These are phyloP conservation scores for Mytilinidion resinicola DNA, from an alignment of 495 filamentous ascomycete genomes.

Conservation along the genomic window DNA sequence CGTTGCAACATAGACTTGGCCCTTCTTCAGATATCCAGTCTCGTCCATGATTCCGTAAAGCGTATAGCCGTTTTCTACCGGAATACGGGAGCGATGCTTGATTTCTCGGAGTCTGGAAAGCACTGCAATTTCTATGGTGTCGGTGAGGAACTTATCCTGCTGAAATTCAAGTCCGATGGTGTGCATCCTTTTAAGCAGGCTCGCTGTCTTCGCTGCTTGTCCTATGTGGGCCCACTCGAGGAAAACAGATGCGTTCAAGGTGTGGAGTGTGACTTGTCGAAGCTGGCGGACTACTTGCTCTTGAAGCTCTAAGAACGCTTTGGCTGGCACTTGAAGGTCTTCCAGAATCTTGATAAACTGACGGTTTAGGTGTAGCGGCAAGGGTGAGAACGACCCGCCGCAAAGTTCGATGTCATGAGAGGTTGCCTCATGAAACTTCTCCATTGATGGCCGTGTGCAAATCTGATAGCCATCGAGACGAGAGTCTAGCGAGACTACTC, in stretches of 20 bases:
- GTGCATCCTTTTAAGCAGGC: constrained; percentile 51
- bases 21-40: constrained; percentile 59
- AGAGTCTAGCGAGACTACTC: constrained; percentile 63
- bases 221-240: constrained; percentile 52
- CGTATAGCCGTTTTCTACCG: constrained; percentile 58
- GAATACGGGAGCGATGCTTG: constrained; percentile 71
- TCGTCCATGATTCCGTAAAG: constrained; percentile 82
- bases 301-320: constrained; percentile 59
- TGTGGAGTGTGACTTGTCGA: constrained; percentile 46
- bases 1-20: constrained; percentile 52
- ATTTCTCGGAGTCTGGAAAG: constrained; percentile 60
- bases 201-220: constrained; percentile 47
- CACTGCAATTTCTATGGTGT: constrained; percentile 57
- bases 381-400: constrained; percentile 54
- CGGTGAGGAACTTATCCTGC: constrained; percentile 57
- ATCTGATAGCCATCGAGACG: constrained; percentile 47
- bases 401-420: constrained; percentile 65
- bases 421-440: constrained; percentile 56
- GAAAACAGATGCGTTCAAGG: constrained; percentile 56
- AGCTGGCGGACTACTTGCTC: constrained; percentile 50
- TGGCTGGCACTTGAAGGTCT: constrained; percentile 51
- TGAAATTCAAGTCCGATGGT: constrained; percentile 53
- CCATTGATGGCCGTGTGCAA: constrained; percentile 64
- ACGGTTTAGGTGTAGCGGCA: constrained; percentile 65
- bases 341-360: constrained; percentile 80